Evolutionary conservation across 768 basidiomycete species (phyloP).

Genomic region (Pilatotrama ljubarskyi): DNA sequence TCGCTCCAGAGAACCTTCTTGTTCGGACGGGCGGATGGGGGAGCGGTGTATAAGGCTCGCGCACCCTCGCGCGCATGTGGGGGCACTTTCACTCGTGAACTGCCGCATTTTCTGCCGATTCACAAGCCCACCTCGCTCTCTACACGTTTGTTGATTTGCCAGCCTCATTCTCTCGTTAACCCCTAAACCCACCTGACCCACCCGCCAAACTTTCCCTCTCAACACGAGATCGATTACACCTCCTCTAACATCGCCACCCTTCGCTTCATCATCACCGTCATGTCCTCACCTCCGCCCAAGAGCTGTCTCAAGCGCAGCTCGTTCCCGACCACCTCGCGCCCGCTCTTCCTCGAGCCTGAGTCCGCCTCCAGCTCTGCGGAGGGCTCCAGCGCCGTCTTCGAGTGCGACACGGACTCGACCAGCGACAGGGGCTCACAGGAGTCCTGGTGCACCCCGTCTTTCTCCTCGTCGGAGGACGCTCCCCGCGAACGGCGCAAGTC

Average conservation of each 20-base stretch:
- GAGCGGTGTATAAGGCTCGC: conserved; percentile 1
- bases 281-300: conserved; percentile 12
- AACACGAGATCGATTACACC: neutral
- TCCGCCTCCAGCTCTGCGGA: neutral
- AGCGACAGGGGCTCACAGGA: neutral
- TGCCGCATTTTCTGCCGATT: neutral
- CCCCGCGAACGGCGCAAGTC: conserved; percentile 6
- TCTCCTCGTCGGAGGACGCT: neutral
- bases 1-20: neutral
- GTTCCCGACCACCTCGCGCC: neutral
- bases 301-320: conserved; percentile 20
- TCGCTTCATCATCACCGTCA: neutral
- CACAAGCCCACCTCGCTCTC: neutral
- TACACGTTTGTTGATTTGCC: neutral
- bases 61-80: neutral
- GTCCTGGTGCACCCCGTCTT: neutral
- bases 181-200: neutral
- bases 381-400: neutral
- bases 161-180: neutral
- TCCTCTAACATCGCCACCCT: neutral
- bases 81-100: neutral
- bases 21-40: neutral
- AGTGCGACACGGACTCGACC: neutral
- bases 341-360: conserved; percentile 2
- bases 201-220: neutral